Base-by-base conservation (phyloP, 805 yeast species). In the Ogataea polymorpha region DNA sequence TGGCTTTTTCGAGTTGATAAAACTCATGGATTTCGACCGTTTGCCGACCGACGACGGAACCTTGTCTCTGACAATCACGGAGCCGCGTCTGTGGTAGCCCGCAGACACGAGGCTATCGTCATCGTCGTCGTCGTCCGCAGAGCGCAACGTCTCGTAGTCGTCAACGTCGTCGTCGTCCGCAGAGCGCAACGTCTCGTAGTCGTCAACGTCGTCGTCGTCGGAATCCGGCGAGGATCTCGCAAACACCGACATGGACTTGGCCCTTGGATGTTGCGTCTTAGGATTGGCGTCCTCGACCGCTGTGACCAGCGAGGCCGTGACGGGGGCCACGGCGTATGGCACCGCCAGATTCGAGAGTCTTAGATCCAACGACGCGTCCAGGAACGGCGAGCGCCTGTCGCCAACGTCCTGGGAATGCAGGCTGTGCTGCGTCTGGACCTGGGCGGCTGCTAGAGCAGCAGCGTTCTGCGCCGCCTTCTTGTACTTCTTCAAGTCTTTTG, bases 291-390 rank as follows among this genome's bases (percentile, higher is more conserved):
- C 23, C 10, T 41, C 49, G 29, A 35, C 32, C 29, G 33, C 23
- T 8, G 44, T 35, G 8, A 46, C 42, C 15, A 51, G 32, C 24
- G 84, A 75, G 11, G 88, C 88, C 12, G 90, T 80, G 2, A 84
- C 91, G 0, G 91, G 91, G 5, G 91, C 88, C 18, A 83, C 73
- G 29, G 80, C 70, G 52, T 84, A 84, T 5, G 91, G 91, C 45
- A 84, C 82, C 47, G 77, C 74, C 32, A 60, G 42, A 35, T 56
- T 63, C 10, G 65, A 61, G 32, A 59, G 50, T 41, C 63, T 61
- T 36, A 62, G 50, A 46, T 62, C 66, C 32, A 62, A 35, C 5
- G 65, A 47, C 11, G 61, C 40, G 39, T 61, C 65, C 38, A 55
- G 43, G 42, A 61, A 63, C 12, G 65, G 55, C 9, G 66, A 52